Percentiles rank a stretch among this genome's conserved stretches.
Evolutionary conservation across 192 early-diverging fungal genomes (phyloP).

Genomic region (Haplosporangium gracile): DNA sequence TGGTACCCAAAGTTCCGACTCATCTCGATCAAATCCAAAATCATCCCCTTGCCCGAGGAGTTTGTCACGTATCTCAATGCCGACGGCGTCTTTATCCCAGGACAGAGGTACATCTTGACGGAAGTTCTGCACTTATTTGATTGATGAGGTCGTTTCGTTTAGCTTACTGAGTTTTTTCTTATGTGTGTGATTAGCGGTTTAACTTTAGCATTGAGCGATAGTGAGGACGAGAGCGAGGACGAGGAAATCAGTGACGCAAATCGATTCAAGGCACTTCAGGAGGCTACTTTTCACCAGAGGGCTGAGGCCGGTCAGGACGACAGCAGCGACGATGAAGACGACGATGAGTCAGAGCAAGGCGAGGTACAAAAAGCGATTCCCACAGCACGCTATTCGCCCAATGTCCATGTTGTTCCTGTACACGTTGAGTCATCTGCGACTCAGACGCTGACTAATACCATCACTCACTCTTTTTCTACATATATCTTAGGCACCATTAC

Average conservation of each 20-base stretch:
- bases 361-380: not conserved
- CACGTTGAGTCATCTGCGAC: not conserved
- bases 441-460: not conserved
- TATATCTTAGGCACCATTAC: slow-evolving; percentile 25
- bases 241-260: slow-evolving; percentile 35
- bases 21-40: slow-evolving; percentile 77
- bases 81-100: slow-evolving; percentile 90
- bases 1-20: slow-evolving; percentile 83
- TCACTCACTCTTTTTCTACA: not conserved
- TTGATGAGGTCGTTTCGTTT: not conserved
- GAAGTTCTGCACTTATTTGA: not conserved
- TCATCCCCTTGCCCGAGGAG: slow-evolving; percentile 80
- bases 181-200: slow-evolving; percentile 27
- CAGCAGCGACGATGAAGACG: slow-evolving; percentile 60
- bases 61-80: slow-evolving; percentile 89
- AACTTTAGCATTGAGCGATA: slow-evolving; percentile 37
- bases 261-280: slow-evolving; percentile 22
- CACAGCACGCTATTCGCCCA: not conserved
- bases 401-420: not conserved
- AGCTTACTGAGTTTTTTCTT: not conserved
- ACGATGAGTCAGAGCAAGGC: slow-evolving; percentile 37
- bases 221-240: slow-evolving; percentile 30
- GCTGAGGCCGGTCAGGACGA: slow-evolving; percentile 48
- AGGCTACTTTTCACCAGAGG: slow-evolving; percentile 16
- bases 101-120: slow-evolving; percentile 61